Percentiles rank a stretch among this genome's conserved stretches.
These are phyloP conservation scores for Tricholoma bakamatsutake DNA, from an alignment of 768 basidiomycete genomes.

Conservation along the genomic window DNA sequence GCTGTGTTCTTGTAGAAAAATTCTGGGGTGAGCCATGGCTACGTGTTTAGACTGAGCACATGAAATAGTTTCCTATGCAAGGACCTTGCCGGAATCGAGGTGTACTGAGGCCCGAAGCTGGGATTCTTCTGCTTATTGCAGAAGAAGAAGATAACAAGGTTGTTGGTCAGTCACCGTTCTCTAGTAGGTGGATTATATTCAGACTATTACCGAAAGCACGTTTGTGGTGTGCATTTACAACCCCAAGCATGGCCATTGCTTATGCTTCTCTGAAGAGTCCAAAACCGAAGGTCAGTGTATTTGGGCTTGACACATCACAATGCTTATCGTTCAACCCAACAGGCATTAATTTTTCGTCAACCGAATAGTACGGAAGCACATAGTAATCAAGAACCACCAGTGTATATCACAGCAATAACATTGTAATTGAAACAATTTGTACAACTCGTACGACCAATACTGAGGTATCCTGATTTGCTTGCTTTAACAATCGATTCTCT, in stretches of 20 bases:
- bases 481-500: slow-evolving; percentile 6
- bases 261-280: slow-evolving; percentile 51
- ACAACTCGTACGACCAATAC: not conserved
- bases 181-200: slow-evolving; percentile 1
- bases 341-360: slow-evolving; percentile 40
- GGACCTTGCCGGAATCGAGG: slow-evolving; percentile 33
- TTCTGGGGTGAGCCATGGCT: slow-evolving; percentile 43
- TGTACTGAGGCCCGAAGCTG: slow-evolving; percentile 46
- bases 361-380: slow-evolving; percentile 17
- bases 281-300: slow-evolving; percentile 49
- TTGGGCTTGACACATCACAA: not conserved
- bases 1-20: slow-evolving; percentile 35
- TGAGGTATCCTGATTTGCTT: not conserved
- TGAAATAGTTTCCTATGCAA: slow-evolving; percentile 14
- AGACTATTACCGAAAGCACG: slow-evolving; percentile 38
- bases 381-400: slow-evolving; percentile 27
- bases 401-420: slow-evolving; percentile 56
- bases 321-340: not conserved
- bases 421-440: slow-evolving; percentile 13
- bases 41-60: not conserved
- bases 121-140: slow-evolving; percentile 54
- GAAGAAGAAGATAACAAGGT: slow-evolving; percentile 26
- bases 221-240: slow-evolving; percentile 82
- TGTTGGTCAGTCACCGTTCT: slow-evolving; percentile 9
- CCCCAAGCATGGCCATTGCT: slow-evolving; percentile 75